phyloP scores from a whole-genome alignment of 176 grass and related monocot genomes.

The maize (Zea mays) region DNA sequence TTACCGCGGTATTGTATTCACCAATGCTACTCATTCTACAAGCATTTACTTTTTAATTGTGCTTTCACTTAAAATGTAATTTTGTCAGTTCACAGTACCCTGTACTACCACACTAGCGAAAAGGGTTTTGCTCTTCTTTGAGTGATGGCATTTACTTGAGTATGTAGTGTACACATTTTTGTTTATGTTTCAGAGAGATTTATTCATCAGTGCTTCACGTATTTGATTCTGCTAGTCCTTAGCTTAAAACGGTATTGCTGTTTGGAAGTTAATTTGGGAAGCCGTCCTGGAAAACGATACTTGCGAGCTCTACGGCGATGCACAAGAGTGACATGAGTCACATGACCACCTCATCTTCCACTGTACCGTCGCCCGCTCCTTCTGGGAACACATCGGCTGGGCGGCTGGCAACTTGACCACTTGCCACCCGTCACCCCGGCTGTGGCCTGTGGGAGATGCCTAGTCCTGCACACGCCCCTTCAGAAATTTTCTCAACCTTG shows the following conservation, averaged over 20 bases:
- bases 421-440: no score
- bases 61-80: background rate
- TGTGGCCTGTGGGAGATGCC: no score
- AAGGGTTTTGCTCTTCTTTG: background rate
- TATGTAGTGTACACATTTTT: background rate
- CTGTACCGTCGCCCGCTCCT: no score
- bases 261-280: background rate
- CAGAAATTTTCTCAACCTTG: no score
- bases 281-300: background rate
- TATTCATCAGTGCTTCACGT: background rate
- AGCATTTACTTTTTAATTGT: background rate
- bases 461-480: no score
- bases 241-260: background rate
- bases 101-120: background rate
- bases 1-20: constrained; percentile 50
- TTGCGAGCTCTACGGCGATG: no score
- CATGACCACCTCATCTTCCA: background rate
- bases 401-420: no score
- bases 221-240: background rate
- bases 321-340: background rate
- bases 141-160: background rate
- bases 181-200: background rate
- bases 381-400: no score
- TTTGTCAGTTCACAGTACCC: background rate
- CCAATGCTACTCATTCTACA: background rate